These are phyloP conservation scores for Paracoccidioides lutzii DNA, from an alignment of 2,329 filamentous ascomycete genomes.

Conservation along the genomic window DNA sequence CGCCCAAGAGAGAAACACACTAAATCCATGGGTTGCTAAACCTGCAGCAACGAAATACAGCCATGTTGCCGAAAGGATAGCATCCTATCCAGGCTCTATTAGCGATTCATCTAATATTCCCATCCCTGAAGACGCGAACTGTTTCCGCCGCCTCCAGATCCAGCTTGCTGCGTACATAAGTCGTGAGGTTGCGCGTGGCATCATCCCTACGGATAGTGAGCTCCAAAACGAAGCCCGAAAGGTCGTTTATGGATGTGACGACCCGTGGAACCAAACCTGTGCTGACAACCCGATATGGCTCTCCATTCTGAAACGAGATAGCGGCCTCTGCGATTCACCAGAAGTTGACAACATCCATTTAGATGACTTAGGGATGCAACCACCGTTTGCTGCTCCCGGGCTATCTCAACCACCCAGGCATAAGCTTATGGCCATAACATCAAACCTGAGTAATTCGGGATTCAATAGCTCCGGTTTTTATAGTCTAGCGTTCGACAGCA, in stretches of 20 bases:
- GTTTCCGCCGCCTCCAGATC: constrained; percentile 28
- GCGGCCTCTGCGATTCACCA: constrained; percentile 24
- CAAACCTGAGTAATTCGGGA: constrained; percentile 15
- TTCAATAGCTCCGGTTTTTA: constrained; percentile 21
- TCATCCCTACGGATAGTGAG: constrained; percentile 23
- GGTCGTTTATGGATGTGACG: constrained; percentile 20
- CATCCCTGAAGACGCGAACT: constrained; percentile 27
- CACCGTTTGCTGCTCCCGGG: constrained; percentile 30
- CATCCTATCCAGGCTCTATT: background rate
- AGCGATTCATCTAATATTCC: constrained; percentile 10
- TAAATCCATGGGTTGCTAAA: constrained; percentile 21
- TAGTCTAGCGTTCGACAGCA: constrained; percentile 20
- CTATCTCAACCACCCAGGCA: constrained; percentile 23
- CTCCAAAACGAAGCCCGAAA: constrained; percentile 20
- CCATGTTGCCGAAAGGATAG: too few relatives aligned
- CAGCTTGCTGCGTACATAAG: constrained; percentile 30
- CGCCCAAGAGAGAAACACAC: constrained; percentile 20
- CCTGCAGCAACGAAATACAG: background rate
- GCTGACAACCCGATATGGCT: constrained; percentile 37
- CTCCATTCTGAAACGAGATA: constrained; percentile 32
- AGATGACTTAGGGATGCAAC: constrained; percentile 29
- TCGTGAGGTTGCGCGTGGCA: constrained; percentile 21
- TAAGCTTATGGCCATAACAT: constrained; percentile 12
- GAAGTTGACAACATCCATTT: constrained; percentile 24
- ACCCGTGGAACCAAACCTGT: constrained; percentile 30